These are phyloP conservation scores for Leccinum rimulosum DNA, from an alignment of 768 basidiomycete species.

Conservation along the genomic window DNA sequence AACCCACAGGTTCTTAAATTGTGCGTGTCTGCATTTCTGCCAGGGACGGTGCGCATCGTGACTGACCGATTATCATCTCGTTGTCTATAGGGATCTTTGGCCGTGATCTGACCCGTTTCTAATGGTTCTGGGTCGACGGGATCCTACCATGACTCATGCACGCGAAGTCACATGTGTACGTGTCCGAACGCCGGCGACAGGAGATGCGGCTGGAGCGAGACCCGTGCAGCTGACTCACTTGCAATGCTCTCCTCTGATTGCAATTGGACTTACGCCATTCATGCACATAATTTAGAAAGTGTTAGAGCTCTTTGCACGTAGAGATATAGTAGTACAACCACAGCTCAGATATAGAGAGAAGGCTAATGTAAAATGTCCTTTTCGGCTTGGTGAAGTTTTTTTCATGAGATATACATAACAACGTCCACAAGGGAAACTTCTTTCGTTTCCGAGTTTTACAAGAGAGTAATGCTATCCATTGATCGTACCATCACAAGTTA, in stretches of 20 bases:
- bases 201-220: neutral
- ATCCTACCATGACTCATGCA: neutral
- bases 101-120: conserved; percentile 70
- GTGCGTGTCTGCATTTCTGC: conserved; percentile 35
- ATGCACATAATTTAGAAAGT: conserved; percentile 5
- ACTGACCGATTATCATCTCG: conserved; percentile 9
- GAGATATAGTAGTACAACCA: neutral
- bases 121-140: conserved; percentile 17
- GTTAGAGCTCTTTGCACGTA: neutral
- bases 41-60: conserved; percentile 4
- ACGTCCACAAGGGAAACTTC: conserved; percentile 3
- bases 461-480: conserved; percentile 17
- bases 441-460: neutral
- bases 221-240: neutral
- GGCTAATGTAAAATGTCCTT: conserved; percentile 1
- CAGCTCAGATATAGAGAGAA: neutral
- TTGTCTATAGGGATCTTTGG: conserved; percentile 63
- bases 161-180: neutral
- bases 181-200: neutral
- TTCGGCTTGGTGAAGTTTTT: neutral
- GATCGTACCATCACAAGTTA: conserved; percentile 16
- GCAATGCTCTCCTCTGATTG: neutral
- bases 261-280: neutral
- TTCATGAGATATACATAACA: neutral
- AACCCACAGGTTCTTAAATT: conserved; percentile 61